Base-by-base conservation (phyloP, 805 yeast species). In the Metschnikowia henanensis region DNA sequence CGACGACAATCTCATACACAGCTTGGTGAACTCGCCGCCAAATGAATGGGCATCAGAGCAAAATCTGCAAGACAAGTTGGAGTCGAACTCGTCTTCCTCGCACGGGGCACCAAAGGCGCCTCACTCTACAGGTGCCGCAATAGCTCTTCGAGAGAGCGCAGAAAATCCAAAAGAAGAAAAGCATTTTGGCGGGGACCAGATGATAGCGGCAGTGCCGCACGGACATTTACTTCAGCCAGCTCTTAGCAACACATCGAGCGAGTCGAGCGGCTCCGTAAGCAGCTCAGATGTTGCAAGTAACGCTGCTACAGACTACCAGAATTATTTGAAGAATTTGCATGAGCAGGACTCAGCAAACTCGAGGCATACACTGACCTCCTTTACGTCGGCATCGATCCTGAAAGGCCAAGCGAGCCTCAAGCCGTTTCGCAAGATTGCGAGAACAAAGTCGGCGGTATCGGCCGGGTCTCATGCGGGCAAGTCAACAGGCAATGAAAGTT, bases 231-330 rank as follows among this genome's bases (percentile, higher is more conserved):
- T 44, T 3, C 43, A 29, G 35, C 43, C 43, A 12, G 26, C 30
- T 33, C 29, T 41, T 30, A 32, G 40, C 42, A 38, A 21, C 20
- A 31, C 47, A 2, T 31, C 45, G 13, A 44, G 36, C 8, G 45
- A 32, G 3, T 49, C 56, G 16, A 49, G 43, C 18, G 47, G 45
- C 21, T 40, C 52, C 7, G 25, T 42, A 17, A 26, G 37, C 31
- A 39, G 34, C 30, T 33, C 40, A n/a, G 31, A 41, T 18, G 30
- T 30, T 21, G 36, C 47, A 10, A 33, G 35, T 1, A 41, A 40
- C 28, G 15, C 39, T 9, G 45, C 25, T 4, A 38, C 53, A 12
- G 61, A 56, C 41, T 58, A 59, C 49, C 59, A 57, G 30, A 34
- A 42, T 17, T 58, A 59, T 30, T 39, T 59, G 26, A 46, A 43